These are phyloP conservation scores for Cercospora beticola DNA, from an alignment of 2,329 filamentous ascomycete species.

Conservation along the genomic window DNA sequence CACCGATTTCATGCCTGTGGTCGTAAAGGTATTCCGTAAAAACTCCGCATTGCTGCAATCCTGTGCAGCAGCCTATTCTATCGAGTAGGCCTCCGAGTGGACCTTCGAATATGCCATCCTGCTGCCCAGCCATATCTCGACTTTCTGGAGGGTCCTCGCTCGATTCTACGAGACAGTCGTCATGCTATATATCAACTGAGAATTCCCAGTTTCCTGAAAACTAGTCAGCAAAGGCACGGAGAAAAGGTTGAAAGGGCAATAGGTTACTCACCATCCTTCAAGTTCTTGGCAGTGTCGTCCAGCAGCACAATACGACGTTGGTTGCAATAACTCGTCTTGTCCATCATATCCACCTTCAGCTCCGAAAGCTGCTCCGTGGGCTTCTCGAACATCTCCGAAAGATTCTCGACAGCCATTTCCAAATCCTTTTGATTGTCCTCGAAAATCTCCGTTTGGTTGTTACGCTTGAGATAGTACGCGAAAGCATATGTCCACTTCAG, in stretches of 20 bases:
- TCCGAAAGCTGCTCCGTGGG: slow-evolving; percentile 81
- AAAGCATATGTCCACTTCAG: slow-evolving; percentile 99
- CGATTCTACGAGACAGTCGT: background rate
- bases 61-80: background rate
- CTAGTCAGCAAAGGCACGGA: background rate
- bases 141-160: background rate
- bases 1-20: slow-evolving; percentile 9
- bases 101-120: background rate
- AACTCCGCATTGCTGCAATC: background rate
- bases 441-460: slow-evolving; percentile 95
- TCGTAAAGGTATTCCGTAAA: background rate
- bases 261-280: slow-evolving; percentile 74
- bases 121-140: background rate
- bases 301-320: slow-evolving; percentile 86
- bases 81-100: background rate
- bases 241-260: background rate
- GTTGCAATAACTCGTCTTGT: slow-evolving; percentile 97
- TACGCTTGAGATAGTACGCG: slow-evolving; percentile 92
- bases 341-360: slow-evolving; percentile 95
- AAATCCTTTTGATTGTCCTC: slow-evolving; percentile 98
- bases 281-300: slow-evolving; percentile 87
- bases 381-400: slow-evolving; percentile 99
- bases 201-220: slow-evolving; percentile 39
- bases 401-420: slow-evolving; percentile 91
- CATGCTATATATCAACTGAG: slow-evolving; percentile 31